phyloP scores from a whole-genome alignment of 2,329 filamentous ascomycete genomes.

The Exutisphaerella laricina region DNA sequence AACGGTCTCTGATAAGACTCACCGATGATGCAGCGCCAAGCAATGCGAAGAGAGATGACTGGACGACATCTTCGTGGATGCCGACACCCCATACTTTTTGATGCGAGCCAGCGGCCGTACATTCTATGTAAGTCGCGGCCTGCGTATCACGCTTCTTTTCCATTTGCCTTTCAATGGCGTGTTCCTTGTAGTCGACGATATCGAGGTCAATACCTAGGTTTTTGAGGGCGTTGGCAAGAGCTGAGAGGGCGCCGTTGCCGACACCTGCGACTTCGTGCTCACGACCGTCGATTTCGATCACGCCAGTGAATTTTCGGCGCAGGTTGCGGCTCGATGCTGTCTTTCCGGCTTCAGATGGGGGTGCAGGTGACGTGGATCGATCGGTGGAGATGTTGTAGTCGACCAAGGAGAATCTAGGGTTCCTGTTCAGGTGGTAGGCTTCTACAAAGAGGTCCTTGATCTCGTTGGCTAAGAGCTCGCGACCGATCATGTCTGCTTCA shows the following conservation, averaged over 20 bases:
- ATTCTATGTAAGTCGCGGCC: slow-evolving; percentile 94
- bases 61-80: slow-evolving; percentile 87
- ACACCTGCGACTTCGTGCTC: slow-evolving; percentile 74
- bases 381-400: slow-evolving; percentile 91
- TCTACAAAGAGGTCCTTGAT: slow-evolving; percentile 84
- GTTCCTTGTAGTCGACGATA: slow-evolving; percentile 92
- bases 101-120: slow-evolving; percentile 60
- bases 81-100: slow-evolving; percentile 84
- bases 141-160: slow-evolving; percentile 64
- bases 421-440: slow-evolving; percentile 77
- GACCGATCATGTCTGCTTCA: slow-evolving; percentile 70
- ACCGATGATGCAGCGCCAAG: slow-evolving; percentile 81
- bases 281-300: slow-evolving; percentile 72
- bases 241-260: slow-evolving; percentile 87
- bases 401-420: slow-evolving; percentile 77
- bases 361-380: slow-evolving; percentile 67
- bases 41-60: slow-evolving; percentile 80
- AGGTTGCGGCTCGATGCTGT: slow-evolving; percentile 66
- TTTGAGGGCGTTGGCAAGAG: slow-evolving; percentile 74
- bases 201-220: slow-evolving; percentile 79
- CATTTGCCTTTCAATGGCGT: slow-evolving; percentile 57
- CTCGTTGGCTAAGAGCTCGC: slow-evolving; percentile 77
- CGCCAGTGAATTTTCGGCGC: slow-evolving; percentile 75
- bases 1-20: slow-evolving; percentile 36
- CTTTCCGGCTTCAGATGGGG: slow-evolving; percentile 55